A percentile compares a stretch with the other conserved stretches of the same genome.
Evolutionary conservation across 768 basidiomycete species (phyloP).

Genomic region (Coprinellus aureogranulatus): DNA sequence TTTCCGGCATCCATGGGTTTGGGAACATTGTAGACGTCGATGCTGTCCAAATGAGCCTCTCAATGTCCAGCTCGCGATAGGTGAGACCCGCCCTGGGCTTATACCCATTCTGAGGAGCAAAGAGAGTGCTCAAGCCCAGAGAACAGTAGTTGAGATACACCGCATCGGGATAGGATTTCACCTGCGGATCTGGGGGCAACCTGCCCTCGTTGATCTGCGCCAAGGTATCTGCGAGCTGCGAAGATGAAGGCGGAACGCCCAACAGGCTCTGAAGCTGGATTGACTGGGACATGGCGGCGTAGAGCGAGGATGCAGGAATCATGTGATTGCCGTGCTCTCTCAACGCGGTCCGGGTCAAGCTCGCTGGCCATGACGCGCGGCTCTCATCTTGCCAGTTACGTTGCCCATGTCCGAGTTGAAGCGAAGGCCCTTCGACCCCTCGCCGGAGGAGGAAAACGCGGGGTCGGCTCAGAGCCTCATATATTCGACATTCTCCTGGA

Average conservation of each 20-base stretch:
- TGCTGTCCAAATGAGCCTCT: slow-evolving; percentile 59
- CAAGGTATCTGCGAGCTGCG: slow-evolving; percentile 43
- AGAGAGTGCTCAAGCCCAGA: slow-evolving; percentile 81
- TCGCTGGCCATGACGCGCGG: too few species aligned
- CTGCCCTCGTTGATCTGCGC: slow-evolving; percentile 2
- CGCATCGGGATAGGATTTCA: slow-evolving; percentile 78
- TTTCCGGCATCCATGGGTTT: slow-evolving; percentile 29
- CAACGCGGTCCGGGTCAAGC: not conserved
- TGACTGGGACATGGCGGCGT: slow-evolving; percentile 1
- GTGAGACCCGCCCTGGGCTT: slow-evolving; percentile 47
- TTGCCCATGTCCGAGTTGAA: not conserved
- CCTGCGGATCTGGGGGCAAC: slow-evolving; percentile 43
- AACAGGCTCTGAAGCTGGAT: slow-evolving; percentile 37
- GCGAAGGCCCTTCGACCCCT: not conserved
- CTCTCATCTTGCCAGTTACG: too few species aligned
- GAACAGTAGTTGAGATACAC: slow-evolving; percentile 84
- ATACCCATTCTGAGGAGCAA: slow-evolving; percentile 64
- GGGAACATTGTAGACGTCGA: slow-evolving; percentile 80
- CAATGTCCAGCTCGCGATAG: slow-evolving; percentile 37
- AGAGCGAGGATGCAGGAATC: not conserved
- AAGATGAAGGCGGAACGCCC: slow-evolving; percentile 50
- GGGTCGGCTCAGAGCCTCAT: not conserved
- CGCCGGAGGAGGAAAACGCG: not conserved
- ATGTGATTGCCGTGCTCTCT: slow-evolving; percentile 7
- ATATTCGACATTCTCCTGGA: slow-evolving; percentile 1